Evolutionary conservation across 1,284 basidiomycete genomes (phyloP).

Genomic region (Ustilago tritici): DNA sequence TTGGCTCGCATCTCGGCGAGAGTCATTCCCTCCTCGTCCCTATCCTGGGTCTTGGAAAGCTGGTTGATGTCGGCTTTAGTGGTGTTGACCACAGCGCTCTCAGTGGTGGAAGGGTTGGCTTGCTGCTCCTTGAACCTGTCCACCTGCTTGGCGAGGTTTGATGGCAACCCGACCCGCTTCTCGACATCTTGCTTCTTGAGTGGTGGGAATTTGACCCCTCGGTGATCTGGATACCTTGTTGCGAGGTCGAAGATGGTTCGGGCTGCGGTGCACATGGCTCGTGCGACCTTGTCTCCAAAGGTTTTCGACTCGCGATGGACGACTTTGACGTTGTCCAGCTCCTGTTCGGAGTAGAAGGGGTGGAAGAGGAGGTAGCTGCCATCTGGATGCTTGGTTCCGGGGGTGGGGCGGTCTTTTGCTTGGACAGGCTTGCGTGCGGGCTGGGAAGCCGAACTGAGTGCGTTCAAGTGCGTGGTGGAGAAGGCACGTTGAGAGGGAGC

Average conservation of each 20-base stretch:
- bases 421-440: conserved; percentile 25
- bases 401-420: conserved; percentile 24
- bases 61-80: conserved; percentile 20
- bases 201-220: conserved; percentile 44
- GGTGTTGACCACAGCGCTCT: conserved; percentile 21
- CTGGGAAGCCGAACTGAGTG: conserved; percentile 8
- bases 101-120: neutral
- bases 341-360: conserved; percentile 69
- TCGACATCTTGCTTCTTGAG: conserved; percentile 41
- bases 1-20: conserved; percentile 57
- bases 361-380: conserved; percentile 53
- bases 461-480: neutral
- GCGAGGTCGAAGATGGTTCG: conserved; percentile 56
- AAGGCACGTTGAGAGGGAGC: neutral
- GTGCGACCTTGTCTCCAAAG: conserved; percentile 80
- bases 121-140: conserved; percentile 26
- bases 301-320: conserved; percentile 78
- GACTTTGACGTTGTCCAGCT: conserved; percentile 84
- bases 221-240: conserved; percentile 57
- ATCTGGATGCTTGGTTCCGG: conserved; percentile 33
- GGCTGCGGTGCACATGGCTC: conserved; percentile 52
- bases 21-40: conserved; percentile 40
- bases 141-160: conserved; percentile 30
- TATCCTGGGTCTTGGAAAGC: neutral
- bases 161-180: conserved; percentile 41